Conservation (phyloP, 768 basidiomycete genomes). For the Boletus reticuloceps region DNA sequence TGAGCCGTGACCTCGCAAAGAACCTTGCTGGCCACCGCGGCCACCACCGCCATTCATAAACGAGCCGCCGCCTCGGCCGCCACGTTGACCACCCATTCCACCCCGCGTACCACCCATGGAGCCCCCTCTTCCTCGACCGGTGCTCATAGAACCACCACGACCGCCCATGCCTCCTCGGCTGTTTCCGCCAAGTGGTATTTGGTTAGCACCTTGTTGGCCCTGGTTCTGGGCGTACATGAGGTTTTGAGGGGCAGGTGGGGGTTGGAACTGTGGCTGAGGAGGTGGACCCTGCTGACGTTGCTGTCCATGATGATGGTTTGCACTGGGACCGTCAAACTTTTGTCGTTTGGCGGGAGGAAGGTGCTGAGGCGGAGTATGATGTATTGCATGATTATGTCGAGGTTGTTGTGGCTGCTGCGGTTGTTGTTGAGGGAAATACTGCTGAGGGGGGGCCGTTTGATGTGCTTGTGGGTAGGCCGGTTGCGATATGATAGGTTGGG, state of each 20-base stretch:
- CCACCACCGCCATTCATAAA: constrained; percentile 37
- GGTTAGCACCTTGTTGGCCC: constrained; percentile 44
- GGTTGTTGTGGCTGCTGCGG: constrained; percentile 41
- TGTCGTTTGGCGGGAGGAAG: constrained; percentile 91
- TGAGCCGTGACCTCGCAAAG: constrained; percentile 61
- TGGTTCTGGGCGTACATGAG: constrained; percentile 32
- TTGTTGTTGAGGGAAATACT: constrained; percentile 39
- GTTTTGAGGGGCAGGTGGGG: constrained; percentile 28
- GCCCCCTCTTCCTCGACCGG: constrained; percentile 46
- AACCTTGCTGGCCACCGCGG: constrained; percentile 47
- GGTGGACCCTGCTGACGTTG: constrained; percentile 39
- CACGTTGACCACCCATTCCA: constrained; percentile 41
- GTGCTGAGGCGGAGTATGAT: constrained; percentile 73
- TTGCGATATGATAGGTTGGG: constrained; percentile 51
- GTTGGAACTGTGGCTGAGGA: constrained; percentile 62
- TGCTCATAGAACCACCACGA: constrained; percentile 36
- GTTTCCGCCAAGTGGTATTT: constrained; percentile 39
- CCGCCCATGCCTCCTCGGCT: constrained; percentile 47
- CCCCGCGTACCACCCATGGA: constrained; percentile 44
- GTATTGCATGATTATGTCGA: constrained; percentile 46
- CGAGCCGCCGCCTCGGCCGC: constrained; percentile 38
- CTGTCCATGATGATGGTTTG: constrained; percentile 40
- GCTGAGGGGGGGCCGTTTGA: constrained; percentile 39
- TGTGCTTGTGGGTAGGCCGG: constrained; percentile 45
- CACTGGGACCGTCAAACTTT: constrained; percentile 78